These are phyloP conservation scores for Penicillium turbatum DNA, from an alignment of 495 filamentous ascomycete genomes.

Conservation along the genomic window DNA sequence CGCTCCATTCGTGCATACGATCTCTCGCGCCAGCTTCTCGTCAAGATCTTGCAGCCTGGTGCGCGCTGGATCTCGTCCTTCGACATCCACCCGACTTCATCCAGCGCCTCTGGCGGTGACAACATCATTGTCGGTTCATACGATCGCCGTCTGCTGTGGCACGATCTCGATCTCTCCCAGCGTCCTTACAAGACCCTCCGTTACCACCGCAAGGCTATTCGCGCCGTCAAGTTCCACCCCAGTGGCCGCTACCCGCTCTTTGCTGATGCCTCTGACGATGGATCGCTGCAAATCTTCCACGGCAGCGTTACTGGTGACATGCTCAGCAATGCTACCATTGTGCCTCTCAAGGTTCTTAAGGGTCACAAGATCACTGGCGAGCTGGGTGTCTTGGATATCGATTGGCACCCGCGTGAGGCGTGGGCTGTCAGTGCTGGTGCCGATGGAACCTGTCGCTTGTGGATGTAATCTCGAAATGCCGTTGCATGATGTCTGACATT, in stretches of 20 bases:
- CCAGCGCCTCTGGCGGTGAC: slow-evolving; percentile 62
- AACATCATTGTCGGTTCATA: slow-evolving; percentile 92
- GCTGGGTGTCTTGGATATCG: slow-evolving; percentile 86
- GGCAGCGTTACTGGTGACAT: slow-evolving; percentile 89
- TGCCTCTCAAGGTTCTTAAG: slow-evolving; percentile 88
- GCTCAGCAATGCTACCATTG: slow-evolving; percentile 93
- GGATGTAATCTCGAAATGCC: slow-evolving; percentile 49
- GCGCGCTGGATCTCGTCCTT: slow-evolving; percentile 93
- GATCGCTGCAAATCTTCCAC: slow-evolving; percentile 91
- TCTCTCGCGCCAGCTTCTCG: slow-evolving; percentile 77
- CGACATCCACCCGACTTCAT: slow-evolving; percentile 75
- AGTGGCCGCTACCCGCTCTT: slow-evolving; percentile 78
- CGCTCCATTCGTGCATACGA: slow-evolving; percentile 89
- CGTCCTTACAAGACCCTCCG: slow-evolving; percentile 93
- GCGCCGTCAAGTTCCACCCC: slow-evolving; percentile 79
- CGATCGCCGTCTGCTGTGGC: slow-evolving; percentile 91
- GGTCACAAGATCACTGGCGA: slow-evolving; percentile 75
- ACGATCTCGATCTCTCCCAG: slow-evolving; percentile 87
- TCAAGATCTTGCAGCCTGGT: slow-evolving; percentile 89
- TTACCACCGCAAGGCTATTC: slow-evolving; percentile 88
- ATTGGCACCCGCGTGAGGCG: slow-evolving; percentile 89
- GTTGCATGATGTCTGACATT: slow-evolving; percentile 25
- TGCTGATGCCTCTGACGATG: slow-evolving; percentile 90
- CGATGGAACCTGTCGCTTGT: slow-evolving; percentile 82
- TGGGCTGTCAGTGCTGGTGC: slow-evolving; percentile 94